Percentiles rank a stretch among this genome's conserved stretches.
Evolutionary conservation across 495 filamentous ascomycete species (phyloP).

Genomic region (Penicillium subrubescens): DNA sequence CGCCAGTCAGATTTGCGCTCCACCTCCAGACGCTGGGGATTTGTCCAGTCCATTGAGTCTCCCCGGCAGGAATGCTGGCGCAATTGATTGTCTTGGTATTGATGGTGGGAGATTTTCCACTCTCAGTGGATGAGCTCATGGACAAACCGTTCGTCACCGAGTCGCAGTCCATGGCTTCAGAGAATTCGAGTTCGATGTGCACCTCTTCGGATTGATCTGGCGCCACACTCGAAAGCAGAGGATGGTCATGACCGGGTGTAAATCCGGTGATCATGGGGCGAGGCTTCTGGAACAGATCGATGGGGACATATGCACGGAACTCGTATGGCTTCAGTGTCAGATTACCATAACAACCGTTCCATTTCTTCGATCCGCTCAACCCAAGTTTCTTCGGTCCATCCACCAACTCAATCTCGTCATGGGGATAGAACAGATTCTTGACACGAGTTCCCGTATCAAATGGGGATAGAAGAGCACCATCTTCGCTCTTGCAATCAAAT

Average conservation of each 20-base stretch:
- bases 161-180: conserved; percentile 62
- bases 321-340: conserved; percentile 59
- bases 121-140: conserved; percentile 55
- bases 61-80: conserved; percentile 26
- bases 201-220: conserved; percentile 48
- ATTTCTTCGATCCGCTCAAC: conserved; percentile 42
- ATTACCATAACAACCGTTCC: conserved; percentile 58
- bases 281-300: conserved; percentile 44
- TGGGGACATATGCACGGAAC: conserved; percentile 66
- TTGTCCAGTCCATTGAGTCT: conserved; percentile 44
- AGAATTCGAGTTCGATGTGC: conserved; percentile 59
- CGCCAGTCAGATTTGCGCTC: conserved; percentile 53
- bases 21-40: conserved; percentile 57
- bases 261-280: conserved; percentile 67
- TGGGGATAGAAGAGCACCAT: conserved; percentile 56
- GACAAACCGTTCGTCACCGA: conserved; percentile 49
- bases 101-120: conserved; percentile 42
- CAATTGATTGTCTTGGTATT: conserved; percentile 47
- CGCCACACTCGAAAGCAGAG: conserved; percentile 52
- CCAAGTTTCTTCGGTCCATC: conserved; percentile 38
- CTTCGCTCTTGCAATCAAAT: conserved; percentile 57
- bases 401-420: conserved; percentile 54
- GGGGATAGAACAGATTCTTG: conserved; percentile 65
- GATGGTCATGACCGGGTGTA: conserved; percentile 62
- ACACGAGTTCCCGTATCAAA: conserved; percentile 57